Evolutionary conservation across 2,329 filamentous ascomycete species (phyloP).

Genomic region (Lachnellula arida): DNA sequence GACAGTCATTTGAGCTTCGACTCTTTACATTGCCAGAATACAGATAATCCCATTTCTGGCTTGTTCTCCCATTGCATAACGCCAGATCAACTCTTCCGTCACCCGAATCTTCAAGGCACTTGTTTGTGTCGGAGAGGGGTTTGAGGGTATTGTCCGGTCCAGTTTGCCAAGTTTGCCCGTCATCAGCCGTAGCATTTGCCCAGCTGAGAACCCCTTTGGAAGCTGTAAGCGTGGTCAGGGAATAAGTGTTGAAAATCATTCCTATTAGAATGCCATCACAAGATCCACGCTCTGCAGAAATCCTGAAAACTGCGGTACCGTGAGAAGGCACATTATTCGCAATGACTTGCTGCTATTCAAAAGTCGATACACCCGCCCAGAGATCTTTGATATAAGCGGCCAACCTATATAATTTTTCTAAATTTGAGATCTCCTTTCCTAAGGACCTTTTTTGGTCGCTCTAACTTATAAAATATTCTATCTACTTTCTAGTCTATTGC

Average conservation of each 20-base stretch:
- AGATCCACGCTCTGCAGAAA: constrained; percentile 26
- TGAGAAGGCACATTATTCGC: constrained; percentile 37
- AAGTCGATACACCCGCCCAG: constrained; percentile 38
- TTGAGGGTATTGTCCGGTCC: constrained; percentile 33
- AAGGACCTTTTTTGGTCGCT: too few relatives aligned
- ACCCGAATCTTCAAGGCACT: constrained; percentile 38
- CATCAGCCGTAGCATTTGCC: constrained; percentile 34
- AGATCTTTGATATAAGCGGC: constrained; percentile 37
- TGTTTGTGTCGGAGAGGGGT: constrained; percentile 32
- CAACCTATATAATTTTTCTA: too few relatives aligned
- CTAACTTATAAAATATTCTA: too few relatives aligned
- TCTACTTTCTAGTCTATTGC: too few relatives aligned
- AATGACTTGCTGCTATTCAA: constrained; percentile 30
- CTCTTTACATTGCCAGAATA: constrained; percentile 41
- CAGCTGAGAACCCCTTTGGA: constrained; percentile 28
- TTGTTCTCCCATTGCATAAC: constrained; percentile 33
- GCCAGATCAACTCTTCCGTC: constrained; percentile 25
- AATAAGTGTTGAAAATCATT: constrained; percentile 46
- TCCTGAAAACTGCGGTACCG: constrained; percentile 36
- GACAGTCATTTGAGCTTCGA: constrained; percentile 31
- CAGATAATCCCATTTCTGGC: constrained; percentile 40
- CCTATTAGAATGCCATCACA: constrained; percentile 37
- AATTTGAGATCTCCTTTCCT: too few relatives aligned
- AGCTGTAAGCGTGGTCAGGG: constrained; percentile 38
- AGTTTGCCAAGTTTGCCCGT: constrained; percentile 41